Evolutionary conservation across 2,329 filamentous ascomycete species (phyloP), one percentile per base, ranked within the genome.

Genomic region (Corynespora cassiicola): DNA sequence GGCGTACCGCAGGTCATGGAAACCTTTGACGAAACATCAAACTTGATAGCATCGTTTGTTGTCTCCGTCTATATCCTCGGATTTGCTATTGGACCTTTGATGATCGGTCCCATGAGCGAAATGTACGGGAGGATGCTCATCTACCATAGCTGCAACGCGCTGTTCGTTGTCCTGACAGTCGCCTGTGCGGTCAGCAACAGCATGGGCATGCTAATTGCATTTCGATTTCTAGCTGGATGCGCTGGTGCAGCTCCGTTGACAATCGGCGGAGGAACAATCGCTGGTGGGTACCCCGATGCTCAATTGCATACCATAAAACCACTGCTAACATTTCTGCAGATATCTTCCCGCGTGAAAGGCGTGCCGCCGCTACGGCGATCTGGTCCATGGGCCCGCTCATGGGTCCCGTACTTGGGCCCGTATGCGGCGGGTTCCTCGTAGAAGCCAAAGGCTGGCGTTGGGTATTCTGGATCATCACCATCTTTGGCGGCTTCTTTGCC

Each of bases 1-100:
- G 84, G 79, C 9, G 80, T 88, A 0, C 78, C 80, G 0, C 68
- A 80, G 39, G 63, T 70, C 2, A 60, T 71, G 48, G 36, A 32
- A 2, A 46, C 56, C 1, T 71, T 70, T 30, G 25, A 61, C 22
- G 58, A 54, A 10, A 43, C 50, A 3, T 65, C 60, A 7, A 63
- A 57, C 7, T 28, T 63, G 7, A 54, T 70, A 7, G 58, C 65
- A 3, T 32, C 63, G 2, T 68, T 70, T 12, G 63, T 71, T 4
- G 67, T 70, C 12, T 66, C 63, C 7, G 57, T 71, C 4, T 71
- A 69, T 36, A 44, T 71, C 16, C 51, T 71, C 2, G 68, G 68
- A 1, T 70, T 69, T 24, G 65, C 66, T 12, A 52, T 67, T 15
- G 68, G 68, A 1, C 68, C 68, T 5, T 47, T 68, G 11, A 42